Percentiles rank a stretch among this genome's conserved stretches.
These are phyloP conservation scores for Penicillium angulare DNA, from an alignment of 495 filamentous ascomycete genomes.

Conservation along the genomic window DNA sequence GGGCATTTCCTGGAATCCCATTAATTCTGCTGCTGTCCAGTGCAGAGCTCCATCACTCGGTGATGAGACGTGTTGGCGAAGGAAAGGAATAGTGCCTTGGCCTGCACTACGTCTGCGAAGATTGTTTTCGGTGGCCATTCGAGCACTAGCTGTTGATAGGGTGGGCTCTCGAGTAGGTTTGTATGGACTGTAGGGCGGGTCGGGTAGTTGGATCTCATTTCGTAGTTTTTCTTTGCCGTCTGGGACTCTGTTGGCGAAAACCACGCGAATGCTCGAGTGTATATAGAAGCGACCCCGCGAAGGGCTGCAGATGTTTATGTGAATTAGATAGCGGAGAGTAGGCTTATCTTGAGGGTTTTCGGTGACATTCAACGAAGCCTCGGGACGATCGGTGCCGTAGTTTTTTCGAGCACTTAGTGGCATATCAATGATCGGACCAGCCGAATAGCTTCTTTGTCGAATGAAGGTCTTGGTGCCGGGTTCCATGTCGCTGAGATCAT, in stretches of 20 bases:
- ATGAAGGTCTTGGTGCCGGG: slow-evolving; percentile 95
- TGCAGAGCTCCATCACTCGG: slow-evolving; percentile 9
- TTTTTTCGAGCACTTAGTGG: slow-evolving; percentile 52
- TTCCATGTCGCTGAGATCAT: slow-evolving; percentile 95
- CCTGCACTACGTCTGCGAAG: slow-evolving; percentile 57
- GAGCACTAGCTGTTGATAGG: slow-evolving; percentile 9
- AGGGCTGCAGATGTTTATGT: slow-evolving; percentile 90
- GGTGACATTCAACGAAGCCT: slow-evolving; percentile 35
- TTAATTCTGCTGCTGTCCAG: slow-evolving; percentile 30
- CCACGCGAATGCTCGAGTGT: slow-evolving; percentile 88
- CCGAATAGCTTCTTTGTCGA: slow-evolving; percentile 89
- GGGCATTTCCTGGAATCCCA: slow-evolving; percentile 10
- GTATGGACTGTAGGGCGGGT: slow-evolving; percentile 84
- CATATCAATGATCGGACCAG: slow-evolving; percentile 79
- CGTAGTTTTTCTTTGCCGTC: slow-evolving; percentile 93
- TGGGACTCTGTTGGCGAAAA: slow-evolving; percentile 96
- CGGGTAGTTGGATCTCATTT: slow-evolving; percentile 87
- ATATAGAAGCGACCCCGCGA: slow-evolving; percentile 82
- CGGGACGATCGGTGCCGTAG: slow-evolving; percentile 43
- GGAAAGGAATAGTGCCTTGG: slow-evolving; percentile 37
- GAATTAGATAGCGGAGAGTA: slow-evolving; percentile 85
- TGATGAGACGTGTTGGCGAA: slow-evolving; percentile 9
- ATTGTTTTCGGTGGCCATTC: slow-evolving; percentile 52
- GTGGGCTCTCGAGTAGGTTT: slow-evolving; percentile 58
- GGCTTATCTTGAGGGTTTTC: slow-evolving; percentile 65